These are phyloP conservation scores for Verbena officinalis DNA, from an alignment of 257 asterid species.

Conservation along the genomic window DNA sequence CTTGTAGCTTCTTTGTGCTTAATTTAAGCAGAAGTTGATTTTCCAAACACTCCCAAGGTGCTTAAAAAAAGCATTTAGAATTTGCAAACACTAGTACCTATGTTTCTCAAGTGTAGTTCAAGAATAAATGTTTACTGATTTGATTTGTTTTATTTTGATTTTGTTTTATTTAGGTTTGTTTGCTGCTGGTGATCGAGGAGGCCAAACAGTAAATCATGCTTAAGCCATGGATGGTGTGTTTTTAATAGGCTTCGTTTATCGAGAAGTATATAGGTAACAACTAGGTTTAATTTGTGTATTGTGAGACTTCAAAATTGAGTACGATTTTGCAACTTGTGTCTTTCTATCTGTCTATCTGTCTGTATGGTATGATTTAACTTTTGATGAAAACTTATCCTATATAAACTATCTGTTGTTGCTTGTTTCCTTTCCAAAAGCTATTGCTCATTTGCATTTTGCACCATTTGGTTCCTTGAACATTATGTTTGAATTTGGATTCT, in stretches of 20 bases:
- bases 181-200: constrained; percentile 36
- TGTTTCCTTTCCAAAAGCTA: constrained; percentile 16
- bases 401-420: not conserved
- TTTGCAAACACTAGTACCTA: too few relatives aligned
- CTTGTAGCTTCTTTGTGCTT: too few relatives aligned
- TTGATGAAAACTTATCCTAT: constrained; percentile 25
- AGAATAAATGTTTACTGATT: constrained; percentile 13
- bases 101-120: not conserved
- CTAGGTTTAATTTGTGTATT: constrained; percentile 40
- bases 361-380: constrained; percentile 30
- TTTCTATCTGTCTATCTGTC: too few relatives aligned
- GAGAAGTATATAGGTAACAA: constrained; percentile 41
- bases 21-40: too few relatives aligned
- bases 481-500: too few relatives aligned
- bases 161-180: constrained; percentile 43
- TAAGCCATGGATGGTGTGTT: constrained; percentile 60
- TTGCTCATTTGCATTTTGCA: constrained; percentile 7
- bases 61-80: too few relatives aligned
- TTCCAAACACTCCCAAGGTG: too few relatives aligned
- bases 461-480: not conserved
- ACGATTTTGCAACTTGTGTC: constrained; percentile 23
- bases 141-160: constrained; percentile 15
- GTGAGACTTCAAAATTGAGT: constrained; percentile 23
- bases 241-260: constrained; percentile 31
- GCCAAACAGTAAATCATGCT: constrained; percentile 40